Evolutionary conservation across 2,329 filamentous ascomycete genomes (phyloP), one percentile per base, ranked within the genome.

Genomic region (Botrytis fabae): DNA sequence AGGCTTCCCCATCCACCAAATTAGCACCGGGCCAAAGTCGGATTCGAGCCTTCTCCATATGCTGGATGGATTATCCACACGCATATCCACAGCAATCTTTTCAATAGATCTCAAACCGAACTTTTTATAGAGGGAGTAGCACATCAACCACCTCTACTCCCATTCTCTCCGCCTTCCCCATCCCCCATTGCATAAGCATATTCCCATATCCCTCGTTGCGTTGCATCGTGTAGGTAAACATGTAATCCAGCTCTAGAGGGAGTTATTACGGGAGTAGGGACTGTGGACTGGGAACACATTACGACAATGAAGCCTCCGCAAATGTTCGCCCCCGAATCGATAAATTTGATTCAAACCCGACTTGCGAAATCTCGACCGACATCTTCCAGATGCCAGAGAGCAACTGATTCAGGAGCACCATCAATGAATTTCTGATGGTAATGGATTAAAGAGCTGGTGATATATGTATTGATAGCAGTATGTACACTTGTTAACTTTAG

Each of bases 1-100:
- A 18, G 46, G 61, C n/a, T 54, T 64, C 70, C 61, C 59, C 70
- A 71, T 60, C 70, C 70, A 66, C 70, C 59, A 48, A n/a, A 63
- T 22, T 7, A 35, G 20, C 25, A 44, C 28, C 9, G 32, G 16
- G 12, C n/a, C 48, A 25, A 63, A 25, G 25, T 60, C 35, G 9
- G 35, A 59, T 20, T 71, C 25, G 16, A 71, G 46, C 25, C 38
- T 66, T n/a, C 32, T 66, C 46, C 60, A 71, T 10, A 25, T 63
- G 2, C 57, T 48, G 40, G 35, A 40, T 40, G 70, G 46, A 12
- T 71, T 44, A 7, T 62, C 44, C 4, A 42, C 42, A 9, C 9
- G 22, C 28, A 38, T 65, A 54, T 71, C 61, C 9, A 71, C 57
- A 4, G 59, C 59, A 10, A 71, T 57, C 7, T 60, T 69, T 6